Evolutionary conservation across 306 rosid species (phyloP).

Genomic region (Ormosia emarginata): DNA sequence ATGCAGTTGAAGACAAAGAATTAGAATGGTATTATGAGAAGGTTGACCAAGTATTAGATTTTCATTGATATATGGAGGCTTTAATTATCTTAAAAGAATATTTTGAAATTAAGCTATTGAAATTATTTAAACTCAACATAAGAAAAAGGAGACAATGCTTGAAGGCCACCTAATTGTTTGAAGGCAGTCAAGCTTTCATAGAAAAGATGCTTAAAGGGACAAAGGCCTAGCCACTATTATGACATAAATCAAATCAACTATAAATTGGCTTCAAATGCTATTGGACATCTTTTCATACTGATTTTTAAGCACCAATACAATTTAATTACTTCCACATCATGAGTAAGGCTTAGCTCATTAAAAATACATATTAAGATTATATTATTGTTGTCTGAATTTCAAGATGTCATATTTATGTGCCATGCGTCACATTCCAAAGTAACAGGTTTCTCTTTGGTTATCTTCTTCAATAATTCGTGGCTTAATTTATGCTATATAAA

Average conservation of each 20-base stretch:
- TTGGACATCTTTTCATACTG: too few relatives aligned
- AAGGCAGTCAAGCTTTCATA: too few relatives aligned
- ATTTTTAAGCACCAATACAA: background rate
- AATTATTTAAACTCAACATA: too few relatives aligned
- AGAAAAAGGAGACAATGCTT: too few relatives aligned
- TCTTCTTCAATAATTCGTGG: background rate
- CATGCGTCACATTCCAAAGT: background rate
- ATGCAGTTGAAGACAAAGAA: background rate
- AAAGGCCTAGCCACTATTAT: too few relatives aligned
- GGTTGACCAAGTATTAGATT: too few relatives aligned
- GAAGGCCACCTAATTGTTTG: too few relatives aligned
- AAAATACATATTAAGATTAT: background rate
- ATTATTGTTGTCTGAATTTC: background rate
- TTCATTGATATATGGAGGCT: background rate
- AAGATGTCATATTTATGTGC: background rate
- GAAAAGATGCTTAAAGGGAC: too few relatives aligned
- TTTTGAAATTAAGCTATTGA: background rate
- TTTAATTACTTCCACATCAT: background rate
- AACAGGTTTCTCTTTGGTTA: background rate
- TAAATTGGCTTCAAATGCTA: too few relatives aligned
- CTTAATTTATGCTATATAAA: background rate
- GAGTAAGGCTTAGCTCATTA: background rate
- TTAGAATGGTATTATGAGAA: background rate
- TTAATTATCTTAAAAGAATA: background rate
- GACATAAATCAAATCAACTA: background rate